Conservation (phyloP, 2,329 filamentous ascomycete species). For the Penicillium sp. region DNA sequence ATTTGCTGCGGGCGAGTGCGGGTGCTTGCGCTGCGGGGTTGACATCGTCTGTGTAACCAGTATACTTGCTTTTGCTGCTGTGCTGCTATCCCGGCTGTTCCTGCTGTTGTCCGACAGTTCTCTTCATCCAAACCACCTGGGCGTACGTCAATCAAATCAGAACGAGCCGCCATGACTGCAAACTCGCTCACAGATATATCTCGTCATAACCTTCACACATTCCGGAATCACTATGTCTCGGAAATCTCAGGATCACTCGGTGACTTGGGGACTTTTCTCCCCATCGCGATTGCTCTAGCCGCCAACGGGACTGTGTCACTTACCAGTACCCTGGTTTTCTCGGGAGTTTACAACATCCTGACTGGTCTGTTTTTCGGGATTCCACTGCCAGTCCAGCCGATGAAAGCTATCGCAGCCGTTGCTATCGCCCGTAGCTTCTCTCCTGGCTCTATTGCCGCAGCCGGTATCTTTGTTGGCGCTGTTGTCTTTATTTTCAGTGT, state of each 20-base stretch:
- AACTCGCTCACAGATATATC: slow-evolving; percentile 35
- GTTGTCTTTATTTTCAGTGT: slow-evolving; percentile 76
- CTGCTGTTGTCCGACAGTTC: no score
- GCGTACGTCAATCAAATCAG: no score
- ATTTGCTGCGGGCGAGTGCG: no score
- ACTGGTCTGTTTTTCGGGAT: slow-evolving; percentile 85
- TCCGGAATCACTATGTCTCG: slow-evolving; percentile 61
- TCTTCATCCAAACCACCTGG: no score
- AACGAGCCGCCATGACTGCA: slow-evolving; percentile 28
- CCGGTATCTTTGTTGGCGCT: slow-evolving; percentile 76
- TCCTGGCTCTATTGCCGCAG: slow-evolving; percentile 74
- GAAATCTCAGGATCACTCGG: slow-evolving; percentile 90
- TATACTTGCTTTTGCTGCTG: no score
- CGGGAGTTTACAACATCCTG: slow-evolving; percentile 81
- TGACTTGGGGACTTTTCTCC: slow-evolving; percentile 86
- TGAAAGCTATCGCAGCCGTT: slow-evolving; percentile 88
- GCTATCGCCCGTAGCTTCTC: slow-evolving; percentile 74
- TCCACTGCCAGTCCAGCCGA: slow-evolving; percentile 86
- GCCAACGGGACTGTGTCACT: slow-evolving; percentile 78
- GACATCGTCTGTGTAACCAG: no score
- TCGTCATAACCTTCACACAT: slow-evolving; percentile 59
- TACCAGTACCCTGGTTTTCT: slow-evolving; percentile 83
- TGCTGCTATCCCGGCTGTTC: no score
- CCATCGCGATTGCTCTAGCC: slow-evolving; percentile 84
- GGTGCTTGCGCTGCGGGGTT: no score